Evolutionary conservation across 2,329 filamentous ascomycete genomes (phyloP).

Genomic region (Zymoseptoria passerinii): DNA sequence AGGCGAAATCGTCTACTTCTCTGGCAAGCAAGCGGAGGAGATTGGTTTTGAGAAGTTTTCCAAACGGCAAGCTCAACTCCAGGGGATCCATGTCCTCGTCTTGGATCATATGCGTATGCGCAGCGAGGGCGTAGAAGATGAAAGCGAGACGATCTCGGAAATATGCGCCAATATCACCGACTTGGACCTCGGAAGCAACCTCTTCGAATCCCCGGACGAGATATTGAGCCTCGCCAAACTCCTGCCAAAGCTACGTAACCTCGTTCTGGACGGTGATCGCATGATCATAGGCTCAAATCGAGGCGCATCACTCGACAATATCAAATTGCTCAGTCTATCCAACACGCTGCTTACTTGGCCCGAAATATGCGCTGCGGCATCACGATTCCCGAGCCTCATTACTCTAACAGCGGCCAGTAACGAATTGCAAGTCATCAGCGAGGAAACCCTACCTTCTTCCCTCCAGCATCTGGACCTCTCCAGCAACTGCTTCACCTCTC

Average conservation of each 20-base stretch:
- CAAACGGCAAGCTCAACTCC: conserved; percentile 65
- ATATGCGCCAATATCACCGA: conserved; percentile 56
- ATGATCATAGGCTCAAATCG: conserved; percentile 32
- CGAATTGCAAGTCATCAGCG: conserved; percentile 28
- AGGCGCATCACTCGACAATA: not conserved
- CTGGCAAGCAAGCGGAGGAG: conserved; percentile 81
- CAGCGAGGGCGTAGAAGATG: conserved; percentile 6
- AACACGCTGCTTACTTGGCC: conserved; percentile 37
- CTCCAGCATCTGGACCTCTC: conserved; percentile 61
- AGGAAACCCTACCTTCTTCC: conserved; percentile 38
- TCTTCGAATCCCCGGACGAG: conserved; percentile 60
- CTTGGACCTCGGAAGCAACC: conserved; percentile 76
- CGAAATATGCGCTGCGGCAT: conserved; percentile 34
- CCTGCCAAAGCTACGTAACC: conserved; percentile 51
- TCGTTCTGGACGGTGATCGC: conserved; percentile 54
- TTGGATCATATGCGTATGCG: conserved; percentile 66
- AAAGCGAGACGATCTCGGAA: conserved; percentile 42
- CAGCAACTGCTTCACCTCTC: conserved; percentile 57
- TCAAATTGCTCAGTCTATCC: conserved; percentile 38
- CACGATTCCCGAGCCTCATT: conserved; percentile 48
- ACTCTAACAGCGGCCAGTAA: conserved; percentile 41
- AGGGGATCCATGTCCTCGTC: conserved; percentile 71
- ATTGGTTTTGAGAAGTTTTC: conserved; percentile 92
- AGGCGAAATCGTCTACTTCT: conserved; percentile 56
- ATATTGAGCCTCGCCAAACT: conserved; percentile 64